These are phyloP conservation scores for Fusarium graminum DNA, from an alignment of 2,329 filamentous ascomycete species.

Conservation along the genomic window DNA sequence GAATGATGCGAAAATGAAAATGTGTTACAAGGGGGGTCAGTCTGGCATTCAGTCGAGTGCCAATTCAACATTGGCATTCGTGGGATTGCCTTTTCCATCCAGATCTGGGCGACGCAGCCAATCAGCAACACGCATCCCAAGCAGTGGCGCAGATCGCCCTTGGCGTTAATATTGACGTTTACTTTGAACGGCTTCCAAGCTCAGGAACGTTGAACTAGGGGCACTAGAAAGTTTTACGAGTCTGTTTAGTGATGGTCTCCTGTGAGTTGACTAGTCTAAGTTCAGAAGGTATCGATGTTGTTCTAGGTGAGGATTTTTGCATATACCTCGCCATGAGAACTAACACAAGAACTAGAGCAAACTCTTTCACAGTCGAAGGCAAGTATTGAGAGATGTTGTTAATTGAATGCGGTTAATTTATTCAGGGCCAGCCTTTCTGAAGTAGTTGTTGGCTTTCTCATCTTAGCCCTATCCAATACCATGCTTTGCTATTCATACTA, in stretches of 20 bases:
- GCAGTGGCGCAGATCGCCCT: background rate
- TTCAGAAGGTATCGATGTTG: background rate
- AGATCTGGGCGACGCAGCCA: constrained; percentile 6
- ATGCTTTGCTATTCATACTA: constrained; percentile 15
- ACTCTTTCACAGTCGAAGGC: background rate
- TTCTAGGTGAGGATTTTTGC: background rate
- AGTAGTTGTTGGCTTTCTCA: constrained; percentile 6
- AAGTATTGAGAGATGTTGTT: constrained; percentile 2
- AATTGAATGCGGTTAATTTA: background rate
- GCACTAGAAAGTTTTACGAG: background rate
- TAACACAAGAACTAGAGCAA: background rate
- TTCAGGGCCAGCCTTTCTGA: background rate
- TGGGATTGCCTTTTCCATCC: constrained; percentile 33
- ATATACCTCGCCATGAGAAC: background rate
- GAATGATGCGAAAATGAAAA: background rate
- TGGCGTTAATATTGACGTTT: background rate
- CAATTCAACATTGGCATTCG: constrained; percentile 17
- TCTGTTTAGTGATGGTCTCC: background rate
- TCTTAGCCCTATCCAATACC: background rate
- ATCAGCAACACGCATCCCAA: background rate
- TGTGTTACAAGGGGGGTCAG: constrained; percentile 13
- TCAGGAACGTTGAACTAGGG: background rate
- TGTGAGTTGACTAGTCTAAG: background rate
- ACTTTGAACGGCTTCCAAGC: constrained; percentile 5
- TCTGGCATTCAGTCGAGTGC: constrained; percentile 9